A percentile compares a stretch with the other conserved stretches of the same genome.
These are phyloP conservation scores for Tylopilus cervinicoccineus DNA, from an alignment of 768 basidiomycete species.

Conservation along the genomic window DNA sequence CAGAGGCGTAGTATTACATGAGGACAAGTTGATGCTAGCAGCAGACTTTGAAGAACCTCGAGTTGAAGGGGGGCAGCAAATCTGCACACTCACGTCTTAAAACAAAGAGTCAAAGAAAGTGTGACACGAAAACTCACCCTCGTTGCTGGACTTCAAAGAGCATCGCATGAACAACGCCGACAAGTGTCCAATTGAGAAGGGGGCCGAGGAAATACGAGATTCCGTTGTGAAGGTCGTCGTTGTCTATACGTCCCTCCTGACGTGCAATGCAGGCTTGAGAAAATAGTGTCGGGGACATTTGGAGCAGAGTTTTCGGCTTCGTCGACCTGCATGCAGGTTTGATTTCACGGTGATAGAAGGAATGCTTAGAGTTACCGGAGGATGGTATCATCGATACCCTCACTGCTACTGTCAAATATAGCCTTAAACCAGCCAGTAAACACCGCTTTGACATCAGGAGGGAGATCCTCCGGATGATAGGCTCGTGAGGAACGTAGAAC, in stretches of 20 bases:
- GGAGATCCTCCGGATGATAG: slow-evolving; percentile 38
- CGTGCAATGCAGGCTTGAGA: slow-evolving; percentile 53
- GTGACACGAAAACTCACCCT: slow-evolving; percentile 38
- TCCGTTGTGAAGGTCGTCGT: slow-evolving; percentile 66
- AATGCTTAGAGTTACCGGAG: slow-evolving; percentile 43
- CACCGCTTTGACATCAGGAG: slow-evolving; percentile 40
- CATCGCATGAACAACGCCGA: slow-evolving; percentile 65
- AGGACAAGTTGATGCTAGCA: slow-evolving; percentile 64
- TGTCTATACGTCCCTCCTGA: slow-evolving; percentile 54
- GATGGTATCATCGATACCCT: slow-evolving; percentile 82
- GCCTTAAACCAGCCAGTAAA: slow-evolving; percentile 70
- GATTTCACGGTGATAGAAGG: neutral
- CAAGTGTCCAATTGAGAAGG: slow-evolving; percentile 75
- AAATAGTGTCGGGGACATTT: slow-evolving; percentile 65
- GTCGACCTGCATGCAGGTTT: slow-evolving; percentile 51
- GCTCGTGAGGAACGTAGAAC: slow-evolving; percentile 49
- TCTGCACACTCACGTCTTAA: slow-evolving; percentile 29
- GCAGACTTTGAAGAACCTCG: slow-evolving; percentile 61
- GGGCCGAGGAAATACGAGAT: slow-evolving; percentile 73
- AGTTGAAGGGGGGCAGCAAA: slow-evolving; percentile 48
- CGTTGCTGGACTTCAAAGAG: slow-evolving; percentile 54
- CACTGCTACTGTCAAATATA: slow-evolving; percentile 69
- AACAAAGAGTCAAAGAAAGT: neutral
- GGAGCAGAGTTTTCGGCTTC: slow-evolving; percentile 61
- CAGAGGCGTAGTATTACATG: slow-evolving; percentile 62